Conservation (phyloP, 495 filamentous ascomycete genomes). For the Penicillium alfredii region DNA sequence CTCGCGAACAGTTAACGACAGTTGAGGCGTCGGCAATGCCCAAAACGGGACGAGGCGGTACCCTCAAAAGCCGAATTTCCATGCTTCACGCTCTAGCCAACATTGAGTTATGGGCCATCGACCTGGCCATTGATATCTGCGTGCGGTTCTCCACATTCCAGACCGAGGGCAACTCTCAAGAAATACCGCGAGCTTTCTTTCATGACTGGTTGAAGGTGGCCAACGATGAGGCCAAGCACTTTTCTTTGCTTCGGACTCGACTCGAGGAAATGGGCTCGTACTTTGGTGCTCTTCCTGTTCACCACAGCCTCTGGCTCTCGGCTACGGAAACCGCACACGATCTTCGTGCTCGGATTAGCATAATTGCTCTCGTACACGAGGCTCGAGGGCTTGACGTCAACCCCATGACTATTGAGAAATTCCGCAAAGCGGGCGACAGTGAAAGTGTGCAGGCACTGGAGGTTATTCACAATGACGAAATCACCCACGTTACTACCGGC, state of each 20-base stretch:
- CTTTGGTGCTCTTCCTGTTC: slow-evolving; percentile 47
- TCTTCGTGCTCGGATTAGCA: slow-evolving; percentile 46
- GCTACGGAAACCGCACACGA: slow-evolving; percentile 43
- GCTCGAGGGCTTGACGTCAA: slow-evolving; percentile 49
- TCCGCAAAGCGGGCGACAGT: slow-evolving; percentile 38
- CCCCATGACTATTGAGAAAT: slow-evolving; percentile 50
- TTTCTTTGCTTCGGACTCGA: slow-evolving; percentile 44
- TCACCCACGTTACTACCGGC: slow-evolving; percentile 51
- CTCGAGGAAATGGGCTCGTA: slow-evolving; percentile 46
- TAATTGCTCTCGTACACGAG: slow-evolving; percentile 49
- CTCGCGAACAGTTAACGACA: slow-evolving; percentile 37
- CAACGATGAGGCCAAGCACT: slow-evolving; percentile 50
- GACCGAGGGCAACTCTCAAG: slow-evolving; percentile 22
- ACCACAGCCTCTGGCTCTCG: slow-evolving; percentile 47
- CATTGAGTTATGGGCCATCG: slow-evolving; percentile 51
- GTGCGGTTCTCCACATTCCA: slow-evolving; percentile 47
- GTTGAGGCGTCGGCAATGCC: slow-evolving; percentile 42
- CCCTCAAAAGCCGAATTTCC: slow-evolving; percentile 42
- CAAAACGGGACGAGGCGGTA: slow-evolving; percentile 38
- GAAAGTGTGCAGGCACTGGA: slow-evolving; percentile 43
- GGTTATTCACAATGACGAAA: slow-evolving; percentile 50
- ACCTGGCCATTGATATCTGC: slow-evolving; percentile 50
- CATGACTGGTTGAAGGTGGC: slow-evolving; percentile 52
- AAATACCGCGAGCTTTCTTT: slow-evolving; percentile 45
- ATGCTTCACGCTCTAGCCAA: slow-evolving; percentile 51